Conservation (phyloP, 176 grass and related monocot genomes). For the Chrysopogon serrulatus region DNA sequence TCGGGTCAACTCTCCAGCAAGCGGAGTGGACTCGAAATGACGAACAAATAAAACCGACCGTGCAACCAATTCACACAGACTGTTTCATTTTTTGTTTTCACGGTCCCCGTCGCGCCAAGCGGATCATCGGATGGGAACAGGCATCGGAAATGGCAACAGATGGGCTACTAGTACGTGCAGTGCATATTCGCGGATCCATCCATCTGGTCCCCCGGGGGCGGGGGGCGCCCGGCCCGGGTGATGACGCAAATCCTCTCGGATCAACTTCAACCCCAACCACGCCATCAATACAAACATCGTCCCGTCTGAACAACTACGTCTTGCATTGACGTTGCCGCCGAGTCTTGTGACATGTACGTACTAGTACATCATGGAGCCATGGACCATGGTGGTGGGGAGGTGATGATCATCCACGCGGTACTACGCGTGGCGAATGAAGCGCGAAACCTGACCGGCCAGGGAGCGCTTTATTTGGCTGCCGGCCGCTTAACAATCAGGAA, state of each 20-base stretch:
- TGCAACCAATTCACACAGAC: neutral
- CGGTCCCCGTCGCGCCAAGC: neutral
- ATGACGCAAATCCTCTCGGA: neutral
- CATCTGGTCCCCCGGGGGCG: neutral
- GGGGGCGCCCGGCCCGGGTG: neutral
- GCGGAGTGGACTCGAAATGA: neutral
- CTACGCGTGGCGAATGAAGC: neutral
- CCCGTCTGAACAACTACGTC: neutral
- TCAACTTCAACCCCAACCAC: neutral
- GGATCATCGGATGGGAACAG: neutral
- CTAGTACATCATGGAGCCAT: neutral
- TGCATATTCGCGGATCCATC: neutral
- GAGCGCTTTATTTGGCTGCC: neutral
- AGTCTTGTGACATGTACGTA: neutral
- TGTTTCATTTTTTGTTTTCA: neutral
- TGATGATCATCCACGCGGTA: neutral
- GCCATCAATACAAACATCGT: neutral
- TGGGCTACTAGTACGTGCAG: neutral
- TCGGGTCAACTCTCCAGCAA: neutral
- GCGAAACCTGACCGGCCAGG: neutral
- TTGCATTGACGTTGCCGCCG: neutral
- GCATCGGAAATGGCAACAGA: conserved; percentile 26
- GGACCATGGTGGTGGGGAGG: neutral
- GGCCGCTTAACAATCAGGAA: neutral
- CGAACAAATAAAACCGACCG: conserved; percentile 9